A percentile compares a stretch with the other conserved stretches of the same genome.
These are phyloP conservation scores for Rossbeevera mucosa DNA, from an alignment of 768 basidiomycete genomes.

Conservation along the genomic window DNA sequence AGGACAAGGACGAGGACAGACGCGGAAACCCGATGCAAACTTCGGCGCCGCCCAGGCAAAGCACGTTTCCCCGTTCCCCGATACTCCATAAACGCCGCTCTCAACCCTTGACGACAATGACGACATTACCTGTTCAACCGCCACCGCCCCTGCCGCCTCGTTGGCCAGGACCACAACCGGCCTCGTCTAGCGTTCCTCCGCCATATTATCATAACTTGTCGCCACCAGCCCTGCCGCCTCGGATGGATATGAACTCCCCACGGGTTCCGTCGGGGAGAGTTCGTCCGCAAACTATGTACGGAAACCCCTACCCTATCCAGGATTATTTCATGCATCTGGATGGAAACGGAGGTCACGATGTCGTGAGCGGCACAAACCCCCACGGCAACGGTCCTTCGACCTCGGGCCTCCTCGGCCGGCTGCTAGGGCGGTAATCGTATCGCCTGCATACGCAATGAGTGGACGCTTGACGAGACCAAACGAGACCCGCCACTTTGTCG, in stretches of 20 bases:
- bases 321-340: conserved; percentile 1
- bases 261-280: background rate
- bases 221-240: conserved; percentile 4
- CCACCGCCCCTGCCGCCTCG: conserved; percentile 11
- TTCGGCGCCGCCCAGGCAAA: background rate
- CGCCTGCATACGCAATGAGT: background rate
- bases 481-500: background rate
- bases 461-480: background rate
- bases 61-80: conserved; percentile 5
- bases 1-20: conserved; percentile 16
- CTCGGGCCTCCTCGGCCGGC: conserved; percentile 19
- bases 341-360: background rate
- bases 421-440: conserved; percentile 17
- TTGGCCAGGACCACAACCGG: background rate
- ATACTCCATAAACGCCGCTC: conserved; percentile 20
- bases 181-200: background rate
- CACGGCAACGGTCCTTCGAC: background rate
- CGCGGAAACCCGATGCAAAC: conserved; percentile 1
- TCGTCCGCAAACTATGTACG: conserved; percentile 21
- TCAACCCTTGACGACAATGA: conserved; percentile 13
- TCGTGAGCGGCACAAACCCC: background rate
- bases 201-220: background rate
- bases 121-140: conserved; percentile 29
- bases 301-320: background rate
- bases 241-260: conserved; percentile 1